Percentiles rank a stretch among this genome's conserved stretches.
phyloP scores from a whole-genome alignment of 345 rosid genomes.

The Excoecaria cochinchinensis region DNA sequence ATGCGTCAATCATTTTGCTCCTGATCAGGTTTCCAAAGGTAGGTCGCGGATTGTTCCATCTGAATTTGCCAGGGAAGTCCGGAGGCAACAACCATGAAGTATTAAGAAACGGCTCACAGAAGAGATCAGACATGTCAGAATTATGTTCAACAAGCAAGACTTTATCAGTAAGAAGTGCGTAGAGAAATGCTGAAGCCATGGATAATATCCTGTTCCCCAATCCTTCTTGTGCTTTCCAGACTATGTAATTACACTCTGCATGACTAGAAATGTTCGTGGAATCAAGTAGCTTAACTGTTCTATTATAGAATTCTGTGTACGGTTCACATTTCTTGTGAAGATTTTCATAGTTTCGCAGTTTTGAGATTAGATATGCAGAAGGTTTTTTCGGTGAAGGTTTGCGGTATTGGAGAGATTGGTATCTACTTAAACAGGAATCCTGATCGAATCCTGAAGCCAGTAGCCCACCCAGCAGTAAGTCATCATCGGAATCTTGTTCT shows the following conservation, averaged over 20 bases:
- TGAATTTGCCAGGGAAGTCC: constrained; percentile 15
- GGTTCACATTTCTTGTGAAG: constrained; percentile 33
- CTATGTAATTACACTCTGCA: constrained; percentile 25
- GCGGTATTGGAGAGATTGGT: constrained; percentile 20
- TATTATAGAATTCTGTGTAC: constrained; percentile 15
- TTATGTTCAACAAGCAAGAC: constrained; percentile 29
- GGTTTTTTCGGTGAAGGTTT: constrained; percentile 18
- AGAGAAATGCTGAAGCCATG: constrained; percentile 26
- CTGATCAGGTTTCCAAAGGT: constrained; percentile 6
- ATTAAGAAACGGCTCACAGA: constrained; percentile 33
- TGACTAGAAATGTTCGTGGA: constrained; percentile 16
- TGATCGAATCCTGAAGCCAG: constrained; percentile 29
- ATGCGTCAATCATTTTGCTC: background rate
- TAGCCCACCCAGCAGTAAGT: constrained; percentile 26
- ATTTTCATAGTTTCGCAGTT: constrained; percentile 26
- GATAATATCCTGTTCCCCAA: constrained; percentile 33
- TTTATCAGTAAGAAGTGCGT: constrained; percentile 30
- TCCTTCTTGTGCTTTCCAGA: constrained; percentile 28
- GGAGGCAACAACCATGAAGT: constrained; percentile 27
- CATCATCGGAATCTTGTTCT: too few species aligned
- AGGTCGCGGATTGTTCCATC: too few species aligned
- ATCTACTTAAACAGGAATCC: constrained; percentile 25
- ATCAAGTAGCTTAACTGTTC: constrained; percentile 19
- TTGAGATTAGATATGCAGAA: constrained; percentile 25
- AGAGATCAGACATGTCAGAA: constrained; percentile 27